phyloP scores from a whole-genome alignment of 345 rosid species.

The Salix koriyanagi region DNA sequence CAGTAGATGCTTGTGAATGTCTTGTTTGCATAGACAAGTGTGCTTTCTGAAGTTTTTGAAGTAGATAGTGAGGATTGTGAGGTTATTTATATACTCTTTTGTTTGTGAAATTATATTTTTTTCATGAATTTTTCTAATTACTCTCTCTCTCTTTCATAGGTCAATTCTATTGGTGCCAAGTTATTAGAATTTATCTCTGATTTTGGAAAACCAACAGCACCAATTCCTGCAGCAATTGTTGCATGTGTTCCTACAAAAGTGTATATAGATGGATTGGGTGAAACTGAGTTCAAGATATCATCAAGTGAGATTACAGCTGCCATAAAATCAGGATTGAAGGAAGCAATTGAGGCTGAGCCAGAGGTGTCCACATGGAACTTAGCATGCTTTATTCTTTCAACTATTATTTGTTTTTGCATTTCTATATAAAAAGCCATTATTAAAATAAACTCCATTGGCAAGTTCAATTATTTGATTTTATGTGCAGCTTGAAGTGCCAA shows the following conservation, averaged over 20 bases:
- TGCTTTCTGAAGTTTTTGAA: not conserved
- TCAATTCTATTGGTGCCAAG: constrained; percentile 85
- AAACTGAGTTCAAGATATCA: constrained; percentile 78
- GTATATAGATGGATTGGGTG: constrained; percentile 76
- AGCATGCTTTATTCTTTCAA: constrained; percentile 11
- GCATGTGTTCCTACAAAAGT: constrained; percentile 92
- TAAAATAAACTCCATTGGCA: constrained; percentile 8
- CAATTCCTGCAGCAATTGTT: constrained; percentile 95
- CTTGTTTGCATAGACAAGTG: not conserved
- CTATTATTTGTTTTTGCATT: not conserved
- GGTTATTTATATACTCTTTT: not conserved
- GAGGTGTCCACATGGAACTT: constrained; percentile 51
- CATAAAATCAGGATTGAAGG: constrained; percentile 62
- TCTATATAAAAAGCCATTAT: constrained; percentile 2
- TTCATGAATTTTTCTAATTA: not conserved
- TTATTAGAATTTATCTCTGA: constrained; percentile 86
- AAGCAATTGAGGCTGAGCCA: constrained; percentile 96
- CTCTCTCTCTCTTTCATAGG: constrained; percentile 36
- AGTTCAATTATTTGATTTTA: constrained; percentile 17
- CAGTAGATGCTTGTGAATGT: not conserved
- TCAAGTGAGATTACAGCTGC: constrained; percentile 68
- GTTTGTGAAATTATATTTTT: not conserved
- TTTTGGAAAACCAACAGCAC: constrained; percentile 88
- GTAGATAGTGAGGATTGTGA: not conserved
- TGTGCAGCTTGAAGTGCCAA: constrained; percentile 96